Evolutionary conservation across 192 early-diverging fungal genomes (phyloP).

Genomic region (Pilobolus umbonatus): DNA sequence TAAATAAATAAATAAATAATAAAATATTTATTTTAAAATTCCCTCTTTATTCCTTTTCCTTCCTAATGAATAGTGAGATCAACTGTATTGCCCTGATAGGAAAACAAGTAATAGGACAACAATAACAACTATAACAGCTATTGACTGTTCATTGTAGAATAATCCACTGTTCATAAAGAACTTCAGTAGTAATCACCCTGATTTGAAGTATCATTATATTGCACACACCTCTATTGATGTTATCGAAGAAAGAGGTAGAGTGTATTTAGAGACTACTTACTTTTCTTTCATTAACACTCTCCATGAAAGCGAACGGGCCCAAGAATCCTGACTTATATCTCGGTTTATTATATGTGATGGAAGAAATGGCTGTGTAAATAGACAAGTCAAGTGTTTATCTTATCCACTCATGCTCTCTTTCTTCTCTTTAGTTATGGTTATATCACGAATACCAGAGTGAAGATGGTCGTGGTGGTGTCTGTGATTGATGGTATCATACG

Average conservation of each 20-base stretch:
- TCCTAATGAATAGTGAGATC: constrained; percentile 42
- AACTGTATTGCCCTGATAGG: constrained; percentile 57
- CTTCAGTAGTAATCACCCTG: constrained; percentile 66
- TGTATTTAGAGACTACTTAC: background rate
- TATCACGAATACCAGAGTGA: constrained; percentile 81
- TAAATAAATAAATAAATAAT: background rate
- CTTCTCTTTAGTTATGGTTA: constrained; percentile 66
- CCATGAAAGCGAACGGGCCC: constrained; percentile 42
- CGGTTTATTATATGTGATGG: constrained; percentile 83
- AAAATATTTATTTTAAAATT: background rate
- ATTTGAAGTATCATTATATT: constrained; percentile 87
- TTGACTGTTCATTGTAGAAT: constrained; percentile 47
- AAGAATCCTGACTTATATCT: constrained; percentile 79
- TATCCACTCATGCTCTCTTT: too few species aligned
- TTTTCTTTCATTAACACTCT: background rate
- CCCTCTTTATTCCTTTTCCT: background rate
- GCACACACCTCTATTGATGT: constrained; percentile 90
- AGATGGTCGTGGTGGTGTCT: constrained; percentile 63
- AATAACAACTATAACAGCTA: background rate
- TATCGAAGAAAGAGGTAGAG: constrained; percentile 76
- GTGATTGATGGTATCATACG: constrained; percentile 72
- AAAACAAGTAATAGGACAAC: constrained; percentile 40
- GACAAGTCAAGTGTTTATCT: background rate
- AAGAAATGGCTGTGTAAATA: constrained; percentile 80
- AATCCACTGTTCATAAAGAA: constrained; percentile 84